These are phyloP conservation scores for Mycena galopus DNA, from an alignment of 768 basidiomycete species.

Conservation along the genomic window DNA sequence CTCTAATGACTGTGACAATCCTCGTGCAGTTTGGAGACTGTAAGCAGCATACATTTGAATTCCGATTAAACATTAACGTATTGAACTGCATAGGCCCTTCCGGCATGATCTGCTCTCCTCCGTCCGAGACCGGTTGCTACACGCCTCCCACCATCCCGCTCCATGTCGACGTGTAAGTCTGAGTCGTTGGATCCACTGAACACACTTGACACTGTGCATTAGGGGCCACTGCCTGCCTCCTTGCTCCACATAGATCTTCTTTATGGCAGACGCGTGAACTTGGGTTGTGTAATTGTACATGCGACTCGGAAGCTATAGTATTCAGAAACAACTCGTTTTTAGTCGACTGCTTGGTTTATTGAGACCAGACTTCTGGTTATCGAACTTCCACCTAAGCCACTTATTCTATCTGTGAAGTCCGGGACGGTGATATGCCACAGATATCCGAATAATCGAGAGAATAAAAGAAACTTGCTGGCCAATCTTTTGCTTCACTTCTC, in stretches of 20 bases:
- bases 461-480: too few relatives aligned
- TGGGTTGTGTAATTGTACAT: not conserved
- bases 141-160: constrained; percentile 5
- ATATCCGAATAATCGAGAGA: too few relatives aligned
- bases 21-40: constrained; percentile 2
- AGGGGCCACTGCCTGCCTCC: constrained; percentile 11
- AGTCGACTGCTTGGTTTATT: constrained; percentile 2
- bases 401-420: too few relatives aligned
- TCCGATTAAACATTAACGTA: not conserved
- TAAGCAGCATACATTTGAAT: not conserved
- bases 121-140: constrained; percentile 12
- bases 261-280: not conserved
- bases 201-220: not conserved
- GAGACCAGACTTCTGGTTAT: constrained; percentile 3
- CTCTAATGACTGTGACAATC: not conserved
- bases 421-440: too few relatives aligned
- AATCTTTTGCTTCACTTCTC: too few relatives aligned
- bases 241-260: constrained; percentile 7
- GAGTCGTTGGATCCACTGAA: constrained; percentile 5
- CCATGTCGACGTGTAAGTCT: constrained; percentile 11
- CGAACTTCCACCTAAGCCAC: too few relatives aligned
- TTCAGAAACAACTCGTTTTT: constrained; percentile 1
- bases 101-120: constrained; percentile 11
- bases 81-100: constrained; percentile 2
- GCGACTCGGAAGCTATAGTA: constrained; percentile 1